Percentiles rank a stretch among this genome's conserved stretches.
These are phyloP conservation scores for Haplographium delicatum DNA, from an alignment of 495 filamentous ascomycete species.

Conservation along the genomic window DNA sequence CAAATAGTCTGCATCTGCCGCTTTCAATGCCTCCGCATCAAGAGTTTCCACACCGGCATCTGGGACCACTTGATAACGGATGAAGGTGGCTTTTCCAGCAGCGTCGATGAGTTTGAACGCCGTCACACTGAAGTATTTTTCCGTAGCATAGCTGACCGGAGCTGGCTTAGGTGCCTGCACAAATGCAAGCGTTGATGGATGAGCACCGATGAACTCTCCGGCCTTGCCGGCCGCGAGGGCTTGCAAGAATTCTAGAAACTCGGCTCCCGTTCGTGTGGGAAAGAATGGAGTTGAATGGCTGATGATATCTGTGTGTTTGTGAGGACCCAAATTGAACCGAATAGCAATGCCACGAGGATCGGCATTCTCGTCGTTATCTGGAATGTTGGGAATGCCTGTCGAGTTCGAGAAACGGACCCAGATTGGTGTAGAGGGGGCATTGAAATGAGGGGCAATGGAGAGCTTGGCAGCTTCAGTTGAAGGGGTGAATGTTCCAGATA, in stretches of 20 bases:
- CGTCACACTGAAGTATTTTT: constrained; percentile 42
- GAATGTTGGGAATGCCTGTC: constrained; percentile 47
- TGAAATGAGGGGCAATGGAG: constrained; percentile 47
- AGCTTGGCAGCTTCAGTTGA: constrained; percentile 35
- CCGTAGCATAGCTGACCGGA: constrained; percentile 38
- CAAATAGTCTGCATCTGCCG: constrained; percentile 34
- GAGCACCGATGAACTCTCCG: constrained; percentile 34
- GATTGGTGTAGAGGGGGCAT: constrained; percentile 37
- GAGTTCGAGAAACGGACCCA: constrained; percentile 44
- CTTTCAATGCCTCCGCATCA: constrained; percentile 28
- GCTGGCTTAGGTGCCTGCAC: constrained; percentile 41
- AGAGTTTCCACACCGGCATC: constrained; percentile 32
- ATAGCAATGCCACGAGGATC: constrained; percentile 46
- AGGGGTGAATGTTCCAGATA: constrained; percentile 46
- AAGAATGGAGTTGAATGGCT: constrained; percentile 44
- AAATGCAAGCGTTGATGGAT: constrained; percentile 41
- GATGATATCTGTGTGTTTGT: constrained; percentile 51
- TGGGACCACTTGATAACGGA: constrained; percentile 43
- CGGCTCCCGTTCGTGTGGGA: constrained; percentile 41
- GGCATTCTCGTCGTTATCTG: constrained; percentile 42
- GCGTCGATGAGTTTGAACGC: constrained; percentile 43
- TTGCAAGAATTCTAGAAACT: constrained; percentile 43
- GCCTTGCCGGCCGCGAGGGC: constrained; percentile 28
- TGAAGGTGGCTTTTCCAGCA: constrained; percentile 36
- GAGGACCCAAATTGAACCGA: constrained; percentile 42